phyloP scores from a whole-genome alignment of 1,284 basidiomycete species.

The Tremellales sp. region DNA sequence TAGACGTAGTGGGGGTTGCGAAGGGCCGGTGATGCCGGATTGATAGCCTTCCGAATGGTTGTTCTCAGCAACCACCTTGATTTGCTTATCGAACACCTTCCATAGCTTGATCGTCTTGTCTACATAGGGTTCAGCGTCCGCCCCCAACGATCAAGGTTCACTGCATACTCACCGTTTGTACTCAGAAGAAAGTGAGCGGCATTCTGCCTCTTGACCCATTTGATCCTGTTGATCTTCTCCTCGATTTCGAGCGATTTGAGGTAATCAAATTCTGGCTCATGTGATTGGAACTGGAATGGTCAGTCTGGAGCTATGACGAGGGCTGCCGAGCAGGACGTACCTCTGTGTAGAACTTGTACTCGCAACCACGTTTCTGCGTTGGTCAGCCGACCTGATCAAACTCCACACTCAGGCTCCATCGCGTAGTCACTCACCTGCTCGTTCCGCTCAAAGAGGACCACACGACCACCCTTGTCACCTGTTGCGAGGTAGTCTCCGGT shows the following conservation, averaged over 20 bases:
- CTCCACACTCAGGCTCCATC: too few relatives aligned
- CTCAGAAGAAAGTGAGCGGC: constrained; percentile 94
- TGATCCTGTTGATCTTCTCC: constrained; percentile 99
- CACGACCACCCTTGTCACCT: constrained; percentile 97
- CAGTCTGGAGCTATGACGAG: constrained; percentile 2
- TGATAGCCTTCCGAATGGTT: constrained; percentile 78
- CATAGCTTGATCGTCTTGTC: constrained; percentile 99
- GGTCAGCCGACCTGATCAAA: too few relatives aligned
- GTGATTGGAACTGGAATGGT: constrained; percentile 69
- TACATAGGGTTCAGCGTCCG: constrained; percentile 46
- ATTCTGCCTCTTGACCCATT: constrained; percentile 99
- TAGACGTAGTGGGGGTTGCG: constrained; percentile 61
- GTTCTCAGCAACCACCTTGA: constrained; percentile 94
- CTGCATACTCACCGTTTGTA: constrained; percentile 73
- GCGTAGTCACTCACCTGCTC: constrained; percentile 74
- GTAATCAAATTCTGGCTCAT: constrained; percentile 99
- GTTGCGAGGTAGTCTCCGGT: constrained; percentile 99
- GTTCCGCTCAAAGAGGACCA: constrained; percentile 97
- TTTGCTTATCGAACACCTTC: constrained; percentile 99
- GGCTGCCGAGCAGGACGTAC: constrained; percentile 18
- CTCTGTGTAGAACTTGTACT: constrained; percentile 99
- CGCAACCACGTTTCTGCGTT: constrained; percentile 93
- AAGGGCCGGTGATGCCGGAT: constrained; percentile 54
- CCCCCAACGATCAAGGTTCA: too few relatives aligned
- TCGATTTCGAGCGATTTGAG: constrained; percentile 99